Evolutionary conservation across 1,139 yeast species (phyloP).

Genomic region (Debaryomyces udenii): DNA sequence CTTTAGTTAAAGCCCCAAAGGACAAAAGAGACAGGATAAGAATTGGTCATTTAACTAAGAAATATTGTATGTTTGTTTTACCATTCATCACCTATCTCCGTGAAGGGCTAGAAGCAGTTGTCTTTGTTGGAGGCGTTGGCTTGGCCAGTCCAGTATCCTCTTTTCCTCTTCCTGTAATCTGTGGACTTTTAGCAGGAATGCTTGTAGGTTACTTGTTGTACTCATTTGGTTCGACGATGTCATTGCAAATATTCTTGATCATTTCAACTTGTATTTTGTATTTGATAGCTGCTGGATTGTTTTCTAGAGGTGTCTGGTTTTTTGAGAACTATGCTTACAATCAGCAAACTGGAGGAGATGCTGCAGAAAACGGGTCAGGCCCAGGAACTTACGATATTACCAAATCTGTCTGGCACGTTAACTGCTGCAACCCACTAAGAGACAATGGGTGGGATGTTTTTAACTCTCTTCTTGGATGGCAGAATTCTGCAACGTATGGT

Average conservation of each 20-base stretch:
- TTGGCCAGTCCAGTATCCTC: constrained; percentile 74
- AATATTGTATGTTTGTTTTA: constrained; percentile 75
- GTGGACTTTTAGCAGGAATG: constrained; percentile 74
- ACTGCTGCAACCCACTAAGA: constrained; percentile 87
- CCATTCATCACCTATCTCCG: constrained; percentile 87
- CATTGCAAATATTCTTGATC: constrained; percentile 78
- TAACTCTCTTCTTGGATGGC: constrained; percentile 50
- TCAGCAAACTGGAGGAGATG: constrained; percentile 79
- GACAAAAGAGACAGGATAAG: constrained; percentile 33
- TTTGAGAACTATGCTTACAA: constrained; percentile 70
- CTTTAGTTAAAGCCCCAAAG: constrained; percentile 53
- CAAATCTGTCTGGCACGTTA: constrained; percentile 86
- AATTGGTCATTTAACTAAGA: constrained; percentile 47
- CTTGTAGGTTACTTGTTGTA: constrained; percentile 68
- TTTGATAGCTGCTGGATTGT: constrained; percentile 83
- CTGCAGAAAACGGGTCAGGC: constrained; percentile 86
- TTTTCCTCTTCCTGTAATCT: constrained; percentile 81
- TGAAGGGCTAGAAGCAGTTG: constrained; percentile 92
- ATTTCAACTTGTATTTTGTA: constrained; percentile 81
- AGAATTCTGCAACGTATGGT: constrained; percentile 73
- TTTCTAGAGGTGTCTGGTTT: constrained; percentile 89
- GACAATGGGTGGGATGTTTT: constrained; percentile 95
- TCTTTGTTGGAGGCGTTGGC: constrained; percentile 89
- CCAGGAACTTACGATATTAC: constrained; percentile 86
- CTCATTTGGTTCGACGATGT: constrained; percentile 74